Base-by-base conservation (phyloP, 1,139 yeast species). In the Taphrina wiesneri region DNA sequence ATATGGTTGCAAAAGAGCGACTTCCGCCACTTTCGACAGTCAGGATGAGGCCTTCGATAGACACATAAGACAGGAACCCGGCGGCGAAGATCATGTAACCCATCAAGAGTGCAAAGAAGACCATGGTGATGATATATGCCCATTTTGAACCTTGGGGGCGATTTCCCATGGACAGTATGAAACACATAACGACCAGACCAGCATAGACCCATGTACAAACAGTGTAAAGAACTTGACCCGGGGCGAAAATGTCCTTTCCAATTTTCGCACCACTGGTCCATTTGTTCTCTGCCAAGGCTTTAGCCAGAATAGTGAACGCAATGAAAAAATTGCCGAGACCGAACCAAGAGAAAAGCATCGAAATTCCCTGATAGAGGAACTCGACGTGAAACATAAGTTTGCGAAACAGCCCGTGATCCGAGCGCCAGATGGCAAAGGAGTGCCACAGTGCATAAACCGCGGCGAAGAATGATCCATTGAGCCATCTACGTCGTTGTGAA, bases 81-180 rank as follows among this genome's bases (percentile, higher is more conserved):
- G 96, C 92, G 15, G 97, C 93, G 78, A 92, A 90, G 53, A 92
- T 83, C 86, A 93, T 88, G 74, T 93, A 93, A 0, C 85, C 86
- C 98, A 93, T 93, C 72, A 93, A 79, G 13, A 91, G 81, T 0
- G 98, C 97, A 79, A 92, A 93, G 80, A 93, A 91, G 64, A 86
- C 77, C 65, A 90, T 96, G 72, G 92, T 90, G n/a, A 87, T 83
- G 68, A 89, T 77, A 75, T 93, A 93, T 72, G 90, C 88, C 72
- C 80, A 81, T 70, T 88, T 90, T 0, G 98, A 90, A 47, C 98
- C 97, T 72, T 86, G 87, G 1, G 99, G 99, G 67, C 92, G 87
- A 75, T 93, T 93, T 74, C 99, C 99, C 77, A 93, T 87, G 60
- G 97, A 86, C 70, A 93, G 79, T 65, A 93, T 92, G 76, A 93